Percentiles rank a stretch among this genome's conserved stretches.
Conservation (phyloP, 495 filamentous ascomycete genomes). For the Neurospora cerealis region DNA sequence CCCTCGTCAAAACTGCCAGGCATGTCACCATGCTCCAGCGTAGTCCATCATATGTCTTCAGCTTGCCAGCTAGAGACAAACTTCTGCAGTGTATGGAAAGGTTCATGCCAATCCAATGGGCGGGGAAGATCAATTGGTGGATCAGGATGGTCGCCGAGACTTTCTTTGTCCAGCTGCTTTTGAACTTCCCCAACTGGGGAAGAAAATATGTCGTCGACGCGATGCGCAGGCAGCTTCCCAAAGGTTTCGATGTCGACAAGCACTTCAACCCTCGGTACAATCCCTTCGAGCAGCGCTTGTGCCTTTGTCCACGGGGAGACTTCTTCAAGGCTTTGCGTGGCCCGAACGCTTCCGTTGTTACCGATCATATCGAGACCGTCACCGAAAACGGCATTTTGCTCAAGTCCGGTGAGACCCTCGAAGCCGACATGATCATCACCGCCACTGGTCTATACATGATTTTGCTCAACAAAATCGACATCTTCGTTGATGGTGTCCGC, state of each 20-base stretch:
- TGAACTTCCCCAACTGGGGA: conserved; percentile 42
- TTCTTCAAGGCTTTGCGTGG: conserved; percentile 54
- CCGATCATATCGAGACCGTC: conserved; percentile 57
- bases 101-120: conserved; percentile 33
- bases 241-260: conserved; percentile 44
- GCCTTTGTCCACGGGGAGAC: conserved; percentile 60
- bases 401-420: conserved; percentile 43
- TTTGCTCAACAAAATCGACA: conserved; percentile 38
- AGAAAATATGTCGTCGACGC: conserved; percentile 33
- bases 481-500: conserved; percentile 47
- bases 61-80: conserved; percentile 33
- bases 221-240: conserved; percentile 42
- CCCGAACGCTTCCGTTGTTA: conserved; percentile 53
- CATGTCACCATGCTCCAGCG: conserved; percentile 50
- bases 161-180: conserved; percentile 16
- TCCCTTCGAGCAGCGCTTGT: conserved; percentile 67
- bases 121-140: conserved; percentile 26
- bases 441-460: conserved; percentile 59
- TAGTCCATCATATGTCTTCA: conserved; percentile 47
- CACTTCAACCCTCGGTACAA: conserved; percentile 66
- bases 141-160: conserved; percentile 19
- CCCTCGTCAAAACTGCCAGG: conserved; percentile 35
- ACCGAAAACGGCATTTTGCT: conserved; percentile 49
- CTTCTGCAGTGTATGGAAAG: conserved; percentile 14
- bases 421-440: conserved; percentile 64